These are phyloP conservation scores for Rutstroemia sp. DNA, from an alignment of 2,329 filamentous ascomycete species.

Conservation along the genomic window DNA sequence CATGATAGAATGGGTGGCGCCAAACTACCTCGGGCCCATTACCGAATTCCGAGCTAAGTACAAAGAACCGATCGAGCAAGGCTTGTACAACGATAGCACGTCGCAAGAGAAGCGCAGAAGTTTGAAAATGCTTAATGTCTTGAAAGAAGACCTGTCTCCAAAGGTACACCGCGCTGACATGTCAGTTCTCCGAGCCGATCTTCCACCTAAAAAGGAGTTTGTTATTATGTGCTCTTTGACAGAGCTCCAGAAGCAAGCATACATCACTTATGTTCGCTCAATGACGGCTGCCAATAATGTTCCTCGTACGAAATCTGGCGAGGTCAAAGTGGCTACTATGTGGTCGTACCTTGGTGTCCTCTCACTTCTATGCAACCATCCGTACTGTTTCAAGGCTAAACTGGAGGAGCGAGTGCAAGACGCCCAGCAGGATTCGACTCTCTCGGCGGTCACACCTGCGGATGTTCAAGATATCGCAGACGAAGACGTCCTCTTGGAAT, in stretches of 20 bases:
- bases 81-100: conserved; percentile 60
- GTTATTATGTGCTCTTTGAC: conserved; percentile 69
- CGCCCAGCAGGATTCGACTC: conserved; percentile 13
- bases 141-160: conserved; percentile 65
- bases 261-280: conserved; percentile 43
- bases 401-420: conserved; percentile 34
- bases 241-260: conserved; percentile 53
- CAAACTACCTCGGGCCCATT: conserved; percentile 63
- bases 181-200: conserved; percentile 53
- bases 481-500: conserved; percentile 17
- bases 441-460: neutral
- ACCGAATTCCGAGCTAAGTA: conserved; percentile 65
- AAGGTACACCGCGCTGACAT: conserved; percentile 75
- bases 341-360: conserved; percentile 48
- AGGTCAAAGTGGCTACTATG: conserved; percentile 36
- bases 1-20: conserved; percentile 85
- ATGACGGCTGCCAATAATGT: conserved; percentile 24
- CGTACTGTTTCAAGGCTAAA: conserved; percentile 37
- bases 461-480: neutral
- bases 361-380: conserved; percentile 51
- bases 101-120: conserved; percentile 47
- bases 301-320: conserved; percentile 24
- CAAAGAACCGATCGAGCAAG: conserved; percentile 63
- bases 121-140: conserved; percentile 58
- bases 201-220: conserved; percentile 76